Base-by-base conservation (phyloP, 148 eudicot species). In the Rhododendron henanense region DNA sequence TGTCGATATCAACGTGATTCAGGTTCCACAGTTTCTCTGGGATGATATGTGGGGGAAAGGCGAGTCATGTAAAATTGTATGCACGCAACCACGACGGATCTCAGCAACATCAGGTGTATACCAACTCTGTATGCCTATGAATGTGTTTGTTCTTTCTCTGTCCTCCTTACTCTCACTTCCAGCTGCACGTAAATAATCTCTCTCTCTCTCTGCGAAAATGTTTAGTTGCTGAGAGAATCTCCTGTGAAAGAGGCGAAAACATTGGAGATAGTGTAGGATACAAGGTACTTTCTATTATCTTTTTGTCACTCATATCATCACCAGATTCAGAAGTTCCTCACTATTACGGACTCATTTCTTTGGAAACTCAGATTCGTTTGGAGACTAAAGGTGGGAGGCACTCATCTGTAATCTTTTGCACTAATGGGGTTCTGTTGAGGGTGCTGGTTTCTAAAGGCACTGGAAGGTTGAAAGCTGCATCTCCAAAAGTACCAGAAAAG, bases 41-140 rank as follows among this genome's bases (percentile, higher is more conserved):
- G 99, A 96, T 79, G 59, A 91, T 89, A 91, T 91, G 92, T 96
- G 99, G 99, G 90, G 89, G 71, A 91, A 90, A 85, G 97, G 95
- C 10, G 91, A 95, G 90, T 61, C 93, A 73, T 96, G 99, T 89
- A 96, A 96, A 90, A 87, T 96, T 84, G 88, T 96, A 81, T 96
- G 99, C 83, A 95, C 99, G 41, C 99, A 96, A 87, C 99, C 99
- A 59, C 92, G 98, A 13, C 91, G 99, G 85, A 96, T 96, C 81
- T 96, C 99, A 16, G 99, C 99, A 84, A 92, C 80, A 81, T 92
- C 99, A 91, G 99, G 99, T 95, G 77, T 84, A 37, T 79, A 48
- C 76, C 81, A 7, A 51, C 37, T 69, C 23, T 82, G 9, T 79
- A 65, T 86, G 85, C 69, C 14, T 83, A 45, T 81, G 37, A 11